Percentiles rank a stretch among this genome's conserved stretches.
These are phyloP conservation scores for Cardiospermum halicacabum DNA, from an alignment of 345 rosid species.

Conservation along the genomic window DNA sequence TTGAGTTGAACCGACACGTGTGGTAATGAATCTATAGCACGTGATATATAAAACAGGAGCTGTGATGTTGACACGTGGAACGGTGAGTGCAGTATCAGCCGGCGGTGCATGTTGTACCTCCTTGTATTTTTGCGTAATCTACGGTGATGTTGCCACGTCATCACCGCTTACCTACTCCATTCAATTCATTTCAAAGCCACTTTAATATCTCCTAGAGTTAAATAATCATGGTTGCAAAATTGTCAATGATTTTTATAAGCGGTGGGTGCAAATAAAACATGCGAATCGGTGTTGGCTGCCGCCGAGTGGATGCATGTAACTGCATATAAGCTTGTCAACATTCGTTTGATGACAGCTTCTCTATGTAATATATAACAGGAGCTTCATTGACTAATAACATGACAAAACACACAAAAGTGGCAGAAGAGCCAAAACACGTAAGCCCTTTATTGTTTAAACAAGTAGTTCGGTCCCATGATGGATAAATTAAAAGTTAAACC, in stretches of 20 bases:
- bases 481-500: neutral
- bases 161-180: neutral
- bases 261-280: no score
- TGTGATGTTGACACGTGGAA: neutral
- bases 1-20: slow-evolving; percentile 15
- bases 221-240: no score
- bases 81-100: neutral
- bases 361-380: neutral
- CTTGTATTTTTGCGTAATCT: slow-evolving; percentile 11
- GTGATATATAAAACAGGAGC: neutral
- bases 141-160: neutral
- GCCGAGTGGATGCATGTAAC: neutral
- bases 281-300: neutral
- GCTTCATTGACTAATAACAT: slow-evolving; percentile 2
- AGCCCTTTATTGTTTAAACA: neutral
- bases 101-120: slow-evolving; percentile 12
- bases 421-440: neutral
- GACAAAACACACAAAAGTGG: neutral
- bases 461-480: neutral
- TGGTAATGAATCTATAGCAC: neutral
- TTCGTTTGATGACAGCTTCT: slow-evolving; percentile 12
- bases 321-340: neutral
- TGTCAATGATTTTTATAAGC: no score
- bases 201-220: no score
- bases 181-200: neutral